Evolutionary conservation across 2,329 filamentous ascomycete genomes (phyloP).

Genomic region (Pseudogymnoascus sp.): DNA sequence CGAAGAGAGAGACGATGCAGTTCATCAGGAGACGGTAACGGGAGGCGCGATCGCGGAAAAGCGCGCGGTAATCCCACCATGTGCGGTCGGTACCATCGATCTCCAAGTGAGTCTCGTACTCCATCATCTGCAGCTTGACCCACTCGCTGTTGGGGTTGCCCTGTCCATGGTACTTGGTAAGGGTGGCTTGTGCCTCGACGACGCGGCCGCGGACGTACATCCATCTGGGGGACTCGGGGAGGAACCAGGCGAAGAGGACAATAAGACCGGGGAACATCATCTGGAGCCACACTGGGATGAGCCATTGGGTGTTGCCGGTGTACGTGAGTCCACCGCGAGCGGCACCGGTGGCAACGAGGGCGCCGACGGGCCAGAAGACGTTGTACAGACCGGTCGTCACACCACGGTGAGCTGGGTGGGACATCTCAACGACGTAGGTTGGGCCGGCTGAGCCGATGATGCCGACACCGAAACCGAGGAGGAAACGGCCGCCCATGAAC

Average conservation of each 20-base stretch:
- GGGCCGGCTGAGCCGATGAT: constrained; percentile 50
- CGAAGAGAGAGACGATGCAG: not conserved
- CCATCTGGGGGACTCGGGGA: constrained; percentile 57
- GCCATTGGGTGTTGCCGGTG: constrained; percentile 34
- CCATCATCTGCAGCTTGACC: constrained; percentile 40
- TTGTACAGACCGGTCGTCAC: constrained; percentile 46
- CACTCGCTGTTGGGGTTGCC: constrained; percentile 41
- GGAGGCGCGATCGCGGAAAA: constrained; percentile 8
- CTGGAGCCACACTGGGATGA: constrained; percentile 43
- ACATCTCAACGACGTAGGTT: constrained; percentile 51
- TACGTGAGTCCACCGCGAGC: constrained; percentile 40
- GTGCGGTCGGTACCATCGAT: constrained; percentile 4
- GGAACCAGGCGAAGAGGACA: constrained; percentile 39
- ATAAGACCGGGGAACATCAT: constrained; percentile 38
- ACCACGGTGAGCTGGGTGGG: constrained; percentile 52
- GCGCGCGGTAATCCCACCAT: constrained; percentile 10
- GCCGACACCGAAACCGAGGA: constrained; percentile 46
- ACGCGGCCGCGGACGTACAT: constrained; percentile 46
- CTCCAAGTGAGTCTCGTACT: constrained; percentile 38
- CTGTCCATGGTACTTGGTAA: constrained; percentile 48
- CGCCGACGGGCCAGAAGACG: constrained; percentile 31
- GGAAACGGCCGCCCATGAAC: constrained; percentile 46
- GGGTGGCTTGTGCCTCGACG: constrained; percentile 43
- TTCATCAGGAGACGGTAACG: constrained; percentile 4
- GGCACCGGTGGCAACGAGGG: constrained; percentile 35